Base-by-base conservation (phyloP, 1,284 basidiomycete genomes). In the Trichosporon coremiiforme region DNA sequence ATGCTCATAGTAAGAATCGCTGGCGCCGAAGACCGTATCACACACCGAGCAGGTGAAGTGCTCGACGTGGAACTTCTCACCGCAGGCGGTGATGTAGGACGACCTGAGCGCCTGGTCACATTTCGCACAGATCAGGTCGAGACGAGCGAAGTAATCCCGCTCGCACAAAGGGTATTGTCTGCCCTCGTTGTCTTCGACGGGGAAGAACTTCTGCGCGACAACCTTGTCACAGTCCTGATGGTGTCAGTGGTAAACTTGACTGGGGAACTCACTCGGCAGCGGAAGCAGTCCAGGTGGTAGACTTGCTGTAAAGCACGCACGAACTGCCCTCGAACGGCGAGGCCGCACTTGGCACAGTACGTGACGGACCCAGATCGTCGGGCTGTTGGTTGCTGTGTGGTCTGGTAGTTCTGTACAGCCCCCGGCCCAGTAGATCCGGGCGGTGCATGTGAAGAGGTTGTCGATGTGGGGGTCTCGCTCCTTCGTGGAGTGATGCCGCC, bases 31-130 rank as follows among this genome's bases (percentile, higher is more conserved):
- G 31, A 98, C 89, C 25, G 92, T 95, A 41, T 95, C 88, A 84
- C 97, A 99, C 71, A 97, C 90, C 4, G 95, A 98, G 85, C 96
- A 99, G 60, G 96, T 98, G 80, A 99, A 99, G 83, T 99, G 97
- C 84, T 99, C 97, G 76, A 99, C 95, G 83, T 99, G 97, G 85
- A 91, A 99, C 85, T 99, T 99, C 86, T 95, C 94, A 95, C 95
- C 96, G 86, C 97, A 95, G 47, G 97, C 97, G 20, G 97, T 99
- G 85, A 99, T 99, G 81, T 99, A 99, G 84, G 94, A 97, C 68
- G 95, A 96, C 79, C 97, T 87, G 70, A 99, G 85, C 50, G 96
- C 97, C 85, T 91, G 90, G 68, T 91, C 91, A 83, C 96, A 99
- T 84, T 98, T 96, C 64, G 91, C 92, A 83, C 97, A 99, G 74